Conservation (phyloP, 1,284 basidiomycete species). For the Cronartium quercuum region DNA sequence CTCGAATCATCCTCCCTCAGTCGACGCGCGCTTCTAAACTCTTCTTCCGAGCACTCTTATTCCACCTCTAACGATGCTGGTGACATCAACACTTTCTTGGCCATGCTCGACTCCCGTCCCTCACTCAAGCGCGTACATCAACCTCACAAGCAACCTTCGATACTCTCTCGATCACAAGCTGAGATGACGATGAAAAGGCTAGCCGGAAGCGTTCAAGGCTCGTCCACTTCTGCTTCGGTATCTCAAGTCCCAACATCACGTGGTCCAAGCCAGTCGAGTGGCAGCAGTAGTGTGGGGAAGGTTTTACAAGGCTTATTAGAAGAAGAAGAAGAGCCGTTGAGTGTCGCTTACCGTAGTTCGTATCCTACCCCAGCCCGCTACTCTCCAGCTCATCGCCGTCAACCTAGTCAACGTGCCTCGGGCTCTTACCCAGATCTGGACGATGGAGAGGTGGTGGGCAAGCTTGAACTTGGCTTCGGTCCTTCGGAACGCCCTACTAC, state of each 20-base stretch:
- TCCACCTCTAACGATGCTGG: not conserved
- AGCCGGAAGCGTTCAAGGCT: slow-evolving; percentile 2
- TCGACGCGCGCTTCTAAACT: not conserved
- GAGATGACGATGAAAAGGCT: slow-evolving; percentile 19
- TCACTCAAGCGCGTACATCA: not conserved
- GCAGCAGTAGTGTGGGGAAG: not conserved
- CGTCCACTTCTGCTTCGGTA: not conserved
- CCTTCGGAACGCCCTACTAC: not conserved
- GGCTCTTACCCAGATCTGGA: not conserved
- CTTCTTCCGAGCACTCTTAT: not conserved
- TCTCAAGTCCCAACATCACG: not conserved
- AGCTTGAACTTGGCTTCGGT: not conserved
- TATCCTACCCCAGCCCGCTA: too few relatives aligned
- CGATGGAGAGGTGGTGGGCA: not conserved
- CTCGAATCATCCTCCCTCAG: slow-evolving; percentile 5
- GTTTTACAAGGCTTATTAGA: slow-evolving; percentile 2
- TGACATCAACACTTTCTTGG: slow-evolving; percentile 12
- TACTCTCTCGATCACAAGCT: not conserved
- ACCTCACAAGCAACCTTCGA: not conserved
- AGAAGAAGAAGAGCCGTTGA: not conserved
- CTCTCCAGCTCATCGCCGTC: not conserved
- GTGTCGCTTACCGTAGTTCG: too few relatives aligned
- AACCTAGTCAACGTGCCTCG: not conserved
- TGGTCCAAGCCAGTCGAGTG: not conserved
- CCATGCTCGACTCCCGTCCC: slow-evolving; percentile 7